Evolutionary conservation across 495 filamentous ascomycete species (phyloP).

Genomic region (Apodospora peruviana): DNA sequence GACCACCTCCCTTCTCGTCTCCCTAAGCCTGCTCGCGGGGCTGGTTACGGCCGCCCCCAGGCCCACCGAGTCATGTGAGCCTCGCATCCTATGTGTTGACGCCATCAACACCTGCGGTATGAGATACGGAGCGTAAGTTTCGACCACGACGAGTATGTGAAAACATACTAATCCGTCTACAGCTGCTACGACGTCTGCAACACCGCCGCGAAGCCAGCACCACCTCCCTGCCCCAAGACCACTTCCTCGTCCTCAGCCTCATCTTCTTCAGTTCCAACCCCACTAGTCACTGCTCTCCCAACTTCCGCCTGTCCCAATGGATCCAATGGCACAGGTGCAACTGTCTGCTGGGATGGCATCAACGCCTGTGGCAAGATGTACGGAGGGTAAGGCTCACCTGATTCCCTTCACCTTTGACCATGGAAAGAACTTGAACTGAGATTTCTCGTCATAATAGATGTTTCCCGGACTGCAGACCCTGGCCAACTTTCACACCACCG

Average conservation of each 20-base stretch:
- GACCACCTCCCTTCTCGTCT: background rate
- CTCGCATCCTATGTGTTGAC: background rate
- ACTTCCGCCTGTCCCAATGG: background rate
- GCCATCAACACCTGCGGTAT: constrained; percentile 1
- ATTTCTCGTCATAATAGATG: constrained; percentile 2
- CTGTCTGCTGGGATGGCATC: constrained; percentile 1
- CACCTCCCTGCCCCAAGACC: background rate
- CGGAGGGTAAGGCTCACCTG: constrained; percentile 1
- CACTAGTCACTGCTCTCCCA: background rate
- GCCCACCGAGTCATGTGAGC: background rate
- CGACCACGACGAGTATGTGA: background rate
- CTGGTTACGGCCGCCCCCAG: background rate
- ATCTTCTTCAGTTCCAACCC: background rate
- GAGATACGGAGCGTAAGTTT: background rate
- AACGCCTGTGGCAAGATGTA: constrained; percentile 7
- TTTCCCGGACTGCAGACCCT: constrained; percentile 4
- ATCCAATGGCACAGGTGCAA: background rate
- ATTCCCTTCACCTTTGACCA: background rate
- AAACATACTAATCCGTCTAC: background rate
- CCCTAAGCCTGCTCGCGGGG: background rate
- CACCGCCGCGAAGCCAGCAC: background rate
- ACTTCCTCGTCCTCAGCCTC: background rate
- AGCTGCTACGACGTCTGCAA: constrained; percentile 6
- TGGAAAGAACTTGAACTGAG: background rate
- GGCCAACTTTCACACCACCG: constrained; percentile 2